Evolutionary conservation across 2,329 filamentous ascomycete species (phyloP).

Genomic region (Fusarium goolgardi): DNA sequence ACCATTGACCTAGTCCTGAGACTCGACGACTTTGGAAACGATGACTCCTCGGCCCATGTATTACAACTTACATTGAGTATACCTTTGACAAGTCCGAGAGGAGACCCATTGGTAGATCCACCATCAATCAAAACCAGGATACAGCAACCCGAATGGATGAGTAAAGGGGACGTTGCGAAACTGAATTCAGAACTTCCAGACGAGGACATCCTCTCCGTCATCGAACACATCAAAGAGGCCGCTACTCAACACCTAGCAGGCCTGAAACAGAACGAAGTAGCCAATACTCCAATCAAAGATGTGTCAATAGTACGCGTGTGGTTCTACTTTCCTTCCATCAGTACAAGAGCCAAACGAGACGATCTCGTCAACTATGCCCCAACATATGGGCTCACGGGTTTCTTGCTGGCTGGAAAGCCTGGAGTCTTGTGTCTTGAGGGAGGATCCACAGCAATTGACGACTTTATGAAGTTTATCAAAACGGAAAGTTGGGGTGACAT

Average conservation of each 20-base stretch:
- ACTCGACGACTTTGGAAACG: conserved; percentile 38
- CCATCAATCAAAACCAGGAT: conserved; percentile 57
- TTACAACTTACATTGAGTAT: conserved; percentile 53
- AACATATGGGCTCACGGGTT: conserved; percentile 65
- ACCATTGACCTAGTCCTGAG: conserved; percentile 46
- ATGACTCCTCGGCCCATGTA: conserved; percentile 8
- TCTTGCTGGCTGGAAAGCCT: conserved; percentile 70
- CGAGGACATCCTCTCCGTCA: conserved; percentile 58
- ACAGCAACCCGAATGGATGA: conserved; percentile 65
- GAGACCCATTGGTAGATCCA: conserved; percentile 47
- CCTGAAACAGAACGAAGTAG: conserved; percentile 21
- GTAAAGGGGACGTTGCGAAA: conserved; percentile 57
- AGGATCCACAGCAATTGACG: conserved; percentile 60
- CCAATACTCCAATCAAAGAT: background rate
- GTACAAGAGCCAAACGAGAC: conserved; percentile 67
- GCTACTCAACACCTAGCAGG: conserved; percentile 48
- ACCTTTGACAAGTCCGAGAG: conserved; percentile 45
- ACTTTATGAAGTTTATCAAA: conserved; percentile 72
- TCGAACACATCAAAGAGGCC: conserved; percentile 58
- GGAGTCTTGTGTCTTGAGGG: conserved; percentile 66
- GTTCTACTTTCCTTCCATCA: conserved; percentile 73
- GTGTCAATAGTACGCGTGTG: conserved; percentile 62
- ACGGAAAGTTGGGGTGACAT: conserved; percentile 73
- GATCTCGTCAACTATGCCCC: conserved; percentile 67
- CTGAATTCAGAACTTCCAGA: conserved; percentile 57